These are phyloP conservation scores for Delphinella strobiligena DNA, from an alignment of 2,329 filamentous ascomycete species.

Conservation along the genomic window DNA sequence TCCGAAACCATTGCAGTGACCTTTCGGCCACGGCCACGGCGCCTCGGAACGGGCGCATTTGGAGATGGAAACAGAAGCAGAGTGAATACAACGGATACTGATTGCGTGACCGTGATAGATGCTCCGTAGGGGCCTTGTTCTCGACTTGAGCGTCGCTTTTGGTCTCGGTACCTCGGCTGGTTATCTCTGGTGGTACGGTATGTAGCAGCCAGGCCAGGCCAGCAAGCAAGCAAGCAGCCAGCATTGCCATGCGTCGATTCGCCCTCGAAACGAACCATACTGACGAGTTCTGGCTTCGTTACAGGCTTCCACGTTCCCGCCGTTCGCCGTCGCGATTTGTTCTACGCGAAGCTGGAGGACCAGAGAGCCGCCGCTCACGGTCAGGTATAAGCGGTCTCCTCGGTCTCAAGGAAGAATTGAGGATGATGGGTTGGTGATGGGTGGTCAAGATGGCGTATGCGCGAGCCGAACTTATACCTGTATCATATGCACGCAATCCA, in stretches of 20 bases:
- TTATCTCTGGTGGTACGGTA: slow-evolving; percentile 58
- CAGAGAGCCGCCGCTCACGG: slow-evolving; percentile 41
- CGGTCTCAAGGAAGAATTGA: background rate
- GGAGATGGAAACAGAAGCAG: slow-evolving; percentile 15
- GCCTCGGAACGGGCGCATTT: background rate
- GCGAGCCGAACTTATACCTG: background rate
- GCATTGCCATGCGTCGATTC: no score
- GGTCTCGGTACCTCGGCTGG: slow-evolving; percentile 52
- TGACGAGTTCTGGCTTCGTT: no score
- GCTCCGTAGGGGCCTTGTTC: slow-evolving; percentile 53
- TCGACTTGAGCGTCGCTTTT: slow-evolving; percentile 54
- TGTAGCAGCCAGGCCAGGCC: slow-evolving; percentile 26
- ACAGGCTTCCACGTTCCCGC: slow-evolving; percentile 53
- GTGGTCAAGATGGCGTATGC: background rate
- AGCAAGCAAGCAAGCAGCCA: no score
- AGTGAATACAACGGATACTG: slow-evolving; percentile 1
- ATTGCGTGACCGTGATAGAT: no score
- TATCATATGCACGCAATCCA: background rate
- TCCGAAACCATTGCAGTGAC: background rate
- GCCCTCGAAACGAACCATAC: no score
- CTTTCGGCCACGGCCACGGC: background rate
- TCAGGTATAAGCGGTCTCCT: slow-evolving; percentile 21
- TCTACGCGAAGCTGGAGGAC: slow-evolving; percentile 52
- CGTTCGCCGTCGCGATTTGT: slow-evolving; percentile 50
- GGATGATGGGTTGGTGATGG: background rate